A percentile compares a stretch with the other conserved stretches of the same genome.
These are phyloP conservation scores for Diaporthe sp. DNA, from an alignment of 2,329 filamentous ascomycete genomes.

Conservation along the genomic window DNA sequence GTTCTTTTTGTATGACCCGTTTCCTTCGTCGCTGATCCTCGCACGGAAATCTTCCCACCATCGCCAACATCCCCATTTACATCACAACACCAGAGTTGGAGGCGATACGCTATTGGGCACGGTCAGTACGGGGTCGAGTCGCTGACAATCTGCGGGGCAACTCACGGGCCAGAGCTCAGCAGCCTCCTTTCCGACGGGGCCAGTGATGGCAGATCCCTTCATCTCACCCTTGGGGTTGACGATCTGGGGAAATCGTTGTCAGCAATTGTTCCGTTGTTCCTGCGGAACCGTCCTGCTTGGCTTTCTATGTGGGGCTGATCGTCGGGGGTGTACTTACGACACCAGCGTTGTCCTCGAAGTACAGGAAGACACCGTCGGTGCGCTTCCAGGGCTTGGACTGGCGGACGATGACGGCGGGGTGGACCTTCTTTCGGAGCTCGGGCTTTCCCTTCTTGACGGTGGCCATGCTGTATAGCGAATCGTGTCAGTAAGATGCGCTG, in stretches of 20 bases:
- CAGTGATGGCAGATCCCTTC: conserved; percentile 99
- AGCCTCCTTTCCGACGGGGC: conserved; percentile 98
- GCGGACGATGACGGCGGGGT: conserved; percentile 98
- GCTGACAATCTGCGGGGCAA: conserved; percentile 62
- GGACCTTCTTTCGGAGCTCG: conserved; percentile 99
- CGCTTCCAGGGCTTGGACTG: conserved; percentile 99
- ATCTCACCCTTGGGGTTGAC: conserved; percentile 99
- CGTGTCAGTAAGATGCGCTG: conserved; percentile 17
- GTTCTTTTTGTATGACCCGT: conserved; percentile 39
- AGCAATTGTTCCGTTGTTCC: conserved; percentile 45
- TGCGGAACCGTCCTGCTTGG: background rate
- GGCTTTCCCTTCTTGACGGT: conserved; percentile 99
- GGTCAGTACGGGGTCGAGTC: background rate
- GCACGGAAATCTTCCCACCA: conserved; percentile 34
- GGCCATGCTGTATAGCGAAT: conserved; percentile 74
- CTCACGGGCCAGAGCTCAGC: conserved; percentile 93
- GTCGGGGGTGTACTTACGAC: conserved; percentile 75
- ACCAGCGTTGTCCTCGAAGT: conserved; percentile 99
- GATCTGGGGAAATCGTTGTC: conserved; percentile 71
- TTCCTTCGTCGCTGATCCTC: conserved; percentile 42
- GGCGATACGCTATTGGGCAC: conserved; percentile 79
- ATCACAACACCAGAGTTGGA: conserved; percentile 99
- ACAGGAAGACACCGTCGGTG: conserved; percentile 97
- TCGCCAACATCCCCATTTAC: conserved; percentile 70
- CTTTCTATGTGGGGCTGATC: background rate